Conservation (phyloP, 371 early-diverging fungal genomes). For the Circinella minor region DNA sequence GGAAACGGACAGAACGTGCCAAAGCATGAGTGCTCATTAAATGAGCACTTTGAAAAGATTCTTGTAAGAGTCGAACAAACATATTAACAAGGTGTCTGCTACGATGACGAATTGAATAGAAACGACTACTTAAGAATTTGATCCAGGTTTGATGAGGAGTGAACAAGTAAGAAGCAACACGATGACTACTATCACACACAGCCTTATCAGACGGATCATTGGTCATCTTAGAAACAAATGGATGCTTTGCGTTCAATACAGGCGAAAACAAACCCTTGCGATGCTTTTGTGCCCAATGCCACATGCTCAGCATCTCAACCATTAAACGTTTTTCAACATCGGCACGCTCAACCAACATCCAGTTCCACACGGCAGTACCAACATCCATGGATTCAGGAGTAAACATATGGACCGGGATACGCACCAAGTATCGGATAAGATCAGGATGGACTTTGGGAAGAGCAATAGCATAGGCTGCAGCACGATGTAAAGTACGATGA, state of each 20-base stretch:
- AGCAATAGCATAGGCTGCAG: conserved; percentile 41
- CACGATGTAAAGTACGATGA: conserved; percentile 54
- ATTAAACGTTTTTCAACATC: conserved; percentile 78
- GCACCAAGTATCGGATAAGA: conserved; percentile 78
- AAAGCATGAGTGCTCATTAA: conserved; percentile 74
- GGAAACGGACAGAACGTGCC: conserved; percentile 81
- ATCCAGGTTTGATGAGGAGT: conserved; percentile 86
- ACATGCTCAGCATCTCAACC: conserved; percentile 79
- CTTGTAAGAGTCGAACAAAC: conserved; percentile 75
- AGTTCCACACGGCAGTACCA: conserved; percentile 85
- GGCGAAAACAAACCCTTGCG: conserved; percentile 80
- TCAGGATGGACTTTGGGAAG: conserved; percentile 62
- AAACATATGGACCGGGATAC: conserved; percentile 87
- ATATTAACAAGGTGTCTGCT: conserved; percentile 76
- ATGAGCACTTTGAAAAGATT: conserved; percentile 70
- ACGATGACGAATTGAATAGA: conserved; percentile 80
- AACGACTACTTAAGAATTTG: conserved; percentile 82
- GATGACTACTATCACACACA: conserved; percentile 63
- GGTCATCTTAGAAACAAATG: conserved; percentile 89
- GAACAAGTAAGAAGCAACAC: conserved; percentile 66
- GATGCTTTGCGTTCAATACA: conserved; percentile 66
- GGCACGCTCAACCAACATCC: conserved; percentile 81
- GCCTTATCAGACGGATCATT: conserved; percentile 89
- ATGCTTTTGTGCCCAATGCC: conserved; percentile 83
- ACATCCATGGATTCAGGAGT: conserved; percentile 78